Base-by-base conservation (phyloP, 23 red algal species). In the Gracilaria caudata region DNA sequence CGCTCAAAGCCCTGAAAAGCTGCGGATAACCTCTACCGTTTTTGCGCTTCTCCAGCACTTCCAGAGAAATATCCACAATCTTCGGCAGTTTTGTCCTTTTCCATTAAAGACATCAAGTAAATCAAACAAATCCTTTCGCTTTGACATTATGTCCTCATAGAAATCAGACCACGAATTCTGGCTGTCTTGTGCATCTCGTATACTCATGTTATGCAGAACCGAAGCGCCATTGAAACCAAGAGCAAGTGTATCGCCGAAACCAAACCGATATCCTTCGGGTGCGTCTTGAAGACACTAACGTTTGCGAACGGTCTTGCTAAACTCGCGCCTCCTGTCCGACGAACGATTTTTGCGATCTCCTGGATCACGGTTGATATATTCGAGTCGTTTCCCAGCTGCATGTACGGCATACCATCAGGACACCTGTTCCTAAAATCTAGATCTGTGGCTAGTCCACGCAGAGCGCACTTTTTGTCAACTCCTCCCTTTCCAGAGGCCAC, bases 401-500 rank as follows among this genome's bases (percentile, higher is more conserved):
- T 29, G 79, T 64, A 83, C 32, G 43, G 53, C 79, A 21, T 57
- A 46, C 79, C 79, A 56, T 57, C 79, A 45, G 79, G 35, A 66
- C 44, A 83, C n/a, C 37, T 20, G 5, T 28, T 53, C 34, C 33
- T 40, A 20, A 68, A 23, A 21, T 64, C 53, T 19, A 12, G 6
- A 7, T 83, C 56, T 5, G 4, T 25, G 19, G 56, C 79, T 7
- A 83, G n/a, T 44, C 40, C 56, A 23, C 79, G 79, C 19, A 83
- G 5, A 5, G 79, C 79, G 60, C 55, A 83, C 0, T 55, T 83
- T 23, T 83, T 83, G 3, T 57, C 79, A 25, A 83, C 79, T 12
- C 79, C 79, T 28, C 79, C 79, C 79, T 83, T 46, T 26, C 79
- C 79, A 6, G 4, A 45, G 53, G 60, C 79, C n/a, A 83, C 43